Evolutionary conservation across 2,329 filamentous ascomycete genomes (phyloP).

Genomic region (Dothistroma pini): DNA sequence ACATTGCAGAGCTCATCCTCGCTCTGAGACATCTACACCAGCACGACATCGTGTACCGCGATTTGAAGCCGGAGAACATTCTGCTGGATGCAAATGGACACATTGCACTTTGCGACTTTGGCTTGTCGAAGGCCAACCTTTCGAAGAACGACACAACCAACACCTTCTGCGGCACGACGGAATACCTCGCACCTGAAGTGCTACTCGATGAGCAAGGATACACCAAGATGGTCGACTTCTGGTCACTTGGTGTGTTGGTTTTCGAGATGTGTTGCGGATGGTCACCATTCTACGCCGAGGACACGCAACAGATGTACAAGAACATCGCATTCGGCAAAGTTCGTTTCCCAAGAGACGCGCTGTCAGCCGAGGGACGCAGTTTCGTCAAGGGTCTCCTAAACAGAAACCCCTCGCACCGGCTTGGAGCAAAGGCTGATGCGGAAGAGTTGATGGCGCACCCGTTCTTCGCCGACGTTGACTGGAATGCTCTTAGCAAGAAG

Average conservation of each 20-base stretch:
- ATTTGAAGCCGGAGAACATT: constrained; percentile 97
- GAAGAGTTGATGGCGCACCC: constrained; percentile 90
- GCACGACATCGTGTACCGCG: constrained; percentile 96
- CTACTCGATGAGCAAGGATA: constrained; percentile 94
- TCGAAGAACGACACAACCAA: constrained; percentile 98
- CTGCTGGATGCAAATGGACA: constrained; percentile 94
- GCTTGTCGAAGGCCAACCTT: constrained; percentile 93
- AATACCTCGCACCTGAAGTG: constrained; percentile 94
- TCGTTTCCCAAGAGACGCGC: constrained; percentile 87
- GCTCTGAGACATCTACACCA: constrained; percentile 93
- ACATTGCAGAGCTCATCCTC: constrained; percentile 95
- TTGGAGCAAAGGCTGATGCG: constrained; percentile 86
- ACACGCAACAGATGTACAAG: constrained; percentile 99
- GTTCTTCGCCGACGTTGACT: constrained; percentile 94
- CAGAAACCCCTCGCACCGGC: constrained; percentile 90
- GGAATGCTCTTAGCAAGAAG: constrained; percentile 83
- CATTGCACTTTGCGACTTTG: constrained; percentile 96
- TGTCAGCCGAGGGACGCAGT: constrained; percentile 91
- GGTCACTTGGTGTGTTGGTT: constrained; percentile 94
- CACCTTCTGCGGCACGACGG: constrained; percentile 97
- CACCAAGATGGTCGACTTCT: constrained; percentile 99
- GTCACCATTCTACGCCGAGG: constrained; percentile 98
- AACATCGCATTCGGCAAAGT: constrained; percentile 99
- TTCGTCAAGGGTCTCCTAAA: constrained; percentile 98
- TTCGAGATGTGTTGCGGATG: constrained; percentile 99